Evolutionary conservation across 495 filamentous ascomycete species (phyloP).

Genomic region (Penicillium soppii): DNA sequence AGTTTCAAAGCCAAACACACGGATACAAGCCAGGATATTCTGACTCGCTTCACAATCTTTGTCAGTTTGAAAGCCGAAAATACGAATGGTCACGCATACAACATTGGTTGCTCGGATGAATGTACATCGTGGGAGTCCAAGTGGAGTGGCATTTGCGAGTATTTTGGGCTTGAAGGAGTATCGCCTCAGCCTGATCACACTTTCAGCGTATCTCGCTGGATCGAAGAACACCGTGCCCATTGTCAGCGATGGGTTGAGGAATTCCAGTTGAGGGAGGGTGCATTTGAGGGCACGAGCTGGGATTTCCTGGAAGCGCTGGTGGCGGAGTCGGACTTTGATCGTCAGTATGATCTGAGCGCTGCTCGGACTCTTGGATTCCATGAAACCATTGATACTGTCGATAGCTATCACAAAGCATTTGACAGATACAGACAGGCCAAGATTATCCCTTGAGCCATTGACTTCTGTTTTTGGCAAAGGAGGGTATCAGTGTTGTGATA

Average conservation of each 20-base stretch:
- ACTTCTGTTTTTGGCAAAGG: too few relatives aligned
- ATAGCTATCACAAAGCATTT: slow-evolving; percentile 13
- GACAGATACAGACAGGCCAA: too few relatives aligned
- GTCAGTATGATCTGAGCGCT: slow-evolving; percentile 7
- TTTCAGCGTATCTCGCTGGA: neutral
- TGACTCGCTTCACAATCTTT: slow-evolving; percentile 37
- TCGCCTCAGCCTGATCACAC: slow-evolving; percentile 7
- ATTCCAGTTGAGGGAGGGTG: slow-evolving; percentile 13
- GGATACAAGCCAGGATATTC: slow-evolving; percentile 38
- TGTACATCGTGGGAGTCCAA: slow-evolving; percentile 28
- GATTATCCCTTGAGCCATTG: too few relatives aligned
- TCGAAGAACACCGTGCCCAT: neutral
- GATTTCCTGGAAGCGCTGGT: slow-evolving; percentile 4
- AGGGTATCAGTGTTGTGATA: too few relatives aligned
- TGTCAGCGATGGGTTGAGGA: slow-evolving; percentile 12
- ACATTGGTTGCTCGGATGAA: slow-evolving; percentile 34
- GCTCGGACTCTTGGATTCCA: slow-evolving; percentile 14
- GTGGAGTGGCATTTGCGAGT: slow-evolving; percentile 35
- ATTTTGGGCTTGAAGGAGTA: slow-evolving; percentile 39
- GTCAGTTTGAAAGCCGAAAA: slow-evolving; percentile 23
- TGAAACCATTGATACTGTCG: slow-evolving; percentile 11
- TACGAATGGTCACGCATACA: slow-evolving; percentile 26
- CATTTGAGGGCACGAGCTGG: slow-evolving; percentile 16
- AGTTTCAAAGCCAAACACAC: slow-evolving; percentile 23
- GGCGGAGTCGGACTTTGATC: slow-evolving; percentile 9